These are phyloP conservation scores for Ustulina deusta DNA, from an alignment of 2,329 filamentous ascomycete species.

Conservation along the genomic window DNA sequence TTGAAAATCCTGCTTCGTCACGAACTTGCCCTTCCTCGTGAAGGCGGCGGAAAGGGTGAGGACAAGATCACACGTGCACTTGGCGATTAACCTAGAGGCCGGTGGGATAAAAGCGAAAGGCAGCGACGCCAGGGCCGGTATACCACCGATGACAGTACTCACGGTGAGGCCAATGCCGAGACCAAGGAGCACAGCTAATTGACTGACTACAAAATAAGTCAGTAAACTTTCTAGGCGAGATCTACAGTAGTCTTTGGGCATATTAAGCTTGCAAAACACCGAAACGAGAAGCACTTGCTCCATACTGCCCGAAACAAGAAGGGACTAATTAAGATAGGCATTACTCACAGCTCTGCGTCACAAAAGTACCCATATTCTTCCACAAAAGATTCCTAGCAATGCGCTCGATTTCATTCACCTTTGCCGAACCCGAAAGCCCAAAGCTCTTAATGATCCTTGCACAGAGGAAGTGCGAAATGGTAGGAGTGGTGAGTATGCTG, in stretches of 20 bases:
- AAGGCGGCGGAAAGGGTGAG: conserved; percentile 41
- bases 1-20: conserved; percentile 42
- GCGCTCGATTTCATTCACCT: conserved; percentile 40
- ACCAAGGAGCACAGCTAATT: conserved; percentile 37
- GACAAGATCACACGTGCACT: conserved; percentile 43
- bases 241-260: not conserved
- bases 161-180: conserved; percentile 41
- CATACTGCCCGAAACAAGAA: not conserved
- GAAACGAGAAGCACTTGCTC: not conserved
- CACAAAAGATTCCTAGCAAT: conserved; percentile 42
- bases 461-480: conserved; percentile 44
- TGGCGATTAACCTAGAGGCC: conserved; percentile 41
- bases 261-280: not conserved
- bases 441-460: conserved; percentile 44
- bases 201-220: conserved; percentile 28
- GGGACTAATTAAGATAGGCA: not conserved
- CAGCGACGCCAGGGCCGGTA: conserved; percentile 39
- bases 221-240: conserved; percentile 7
- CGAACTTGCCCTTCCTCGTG: conserved; percentile 40
- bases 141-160: conserved; percentile 44
- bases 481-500: conserved; percentile 41
- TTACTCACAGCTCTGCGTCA: conserved; percentile 41
- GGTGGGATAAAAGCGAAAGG: conserved; percentile 42
- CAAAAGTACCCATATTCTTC: conserved; percentile 44
- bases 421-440: conserved; percentile 40